Base-by-base conservation (phyloP, 2,329 filamentous ascomycete genomes). In the Trichothecium roseum region DNA sequence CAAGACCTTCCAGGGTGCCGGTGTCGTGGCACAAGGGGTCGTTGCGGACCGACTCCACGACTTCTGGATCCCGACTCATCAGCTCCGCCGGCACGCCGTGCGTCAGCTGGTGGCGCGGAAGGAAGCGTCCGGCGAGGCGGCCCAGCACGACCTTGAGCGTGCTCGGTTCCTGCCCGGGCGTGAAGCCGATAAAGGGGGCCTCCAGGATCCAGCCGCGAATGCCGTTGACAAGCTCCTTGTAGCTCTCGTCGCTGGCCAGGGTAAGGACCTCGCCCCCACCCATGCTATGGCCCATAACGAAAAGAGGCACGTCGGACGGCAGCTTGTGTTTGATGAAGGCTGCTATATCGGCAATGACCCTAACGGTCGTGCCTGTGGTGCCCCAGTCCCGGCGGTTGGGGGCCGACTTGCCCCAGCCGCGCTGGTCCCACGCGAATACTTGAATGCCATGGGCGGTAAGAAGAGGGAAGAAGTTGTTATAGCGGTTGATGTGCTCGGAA, bases 231-330 rank as follows among this genome's bases (percentile, higher is more conserved):
- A 84, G 54, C 13, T 74, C 68, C 30, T 60, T 58, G 52, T 76
- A 69, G 37, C 55, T 40, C 1, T 65, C 54, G 36, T 69, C 63
- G 37, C 62, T 68, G 17, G 69, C 69, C 16, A 81, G 55, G 30
- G 74, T 77, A 8, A 94, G 62, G 5, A 78, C 72, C 57, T 93
- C 72, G 17, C 78, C 84, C 40, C 88, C 88, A 44, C 88, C 88
- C 85, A 94, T 94, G 16, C 81, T 87, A 59, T 94, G 86, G 36
- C 88, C 88, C 2, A 91, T 77, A 15, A 95, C 69, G 59, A 94
- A 95, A 13, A 93, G 52, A 0, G 86, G 85, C 26, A 66, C 60
- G 4, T 57, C 49, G 17, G 56, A 55, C 8, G 68, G 68, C n/a
- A 79, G 61, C 42, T 81, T 71, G 22, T 64, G 62, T 40, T 66